Evolutionary conservation across 441 rosid species (phyloP).

Genomic region (Raphanus hybrid): DNA sequence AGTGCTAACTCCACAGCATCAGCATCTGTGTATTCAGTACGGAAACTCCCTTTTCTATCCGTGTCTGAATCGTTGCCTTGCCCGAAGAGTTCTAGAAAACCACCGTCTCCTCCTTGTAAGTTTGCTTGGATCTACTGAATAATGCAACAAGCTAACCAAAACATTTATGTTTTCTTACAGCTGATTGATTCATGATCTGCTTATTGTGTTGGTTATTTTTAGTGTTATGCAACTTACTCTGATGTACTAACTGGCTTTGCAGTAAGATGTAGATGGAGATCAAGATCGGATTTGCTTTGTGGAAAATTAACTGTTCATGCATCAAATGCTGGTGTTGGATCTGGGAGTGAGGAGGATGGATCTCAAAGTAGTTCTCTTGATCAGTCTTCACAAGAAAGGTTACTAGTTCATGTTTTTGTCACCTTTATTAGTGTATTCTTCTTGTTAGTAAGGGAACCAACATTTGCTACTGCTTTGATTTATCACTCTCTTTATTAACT

Average conservation of each 20-base stretch:
- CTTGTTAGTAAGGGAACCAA: neutral
- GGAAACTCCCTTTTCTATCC: slow-evolving; percentile 56
- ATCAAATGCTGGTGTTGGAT: slow-evolving; percentile 70
- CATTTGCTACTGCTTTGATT: slow-evolving; percentile 4
- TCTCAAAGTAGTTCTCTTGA: slow-evolving; percentile 45
- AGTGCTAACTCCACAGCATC: slow-evolving; percentile 17
- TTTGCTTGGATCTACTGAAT: slow-evolving; percentile 6
- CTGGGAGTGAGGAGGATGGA: slow-evolving; percentile 65
- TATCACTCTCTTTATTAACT: slow-evolving; percentile 2
- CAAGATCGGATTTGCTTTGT: slow-evolving; percentile 45
- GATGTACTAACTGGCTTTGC: slow-evolving; percentile 38
- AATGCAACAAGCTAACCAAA: neutral
- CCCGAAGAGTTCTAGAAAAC: slow-evolving; percentile 42
- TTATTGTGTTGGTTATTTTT: neutral
- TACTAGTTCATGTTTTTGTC: slow-evolving; percentile 34
- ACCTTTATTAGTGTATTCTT: slow-evolving; percentile 2
- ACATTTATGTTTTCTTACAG: neutral
- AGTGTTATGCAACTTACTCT: neutral
- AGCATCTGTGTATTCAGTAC: slow-evolving; percentile 43
- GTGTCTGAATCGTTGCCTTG: slow-evolving; percentile 61
- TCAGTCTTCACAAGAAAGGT: slow-evolving; percentile 50
- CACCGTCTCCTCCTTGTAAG: slow-evolving; percentile 57
- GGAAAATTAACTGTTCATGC: slow-evolving; percentile 58
- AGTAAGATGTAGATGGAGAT: slow-evolving; percentile 74
- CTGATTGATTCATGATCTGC: slow-evolving; percentile 6